Base-by-base conservation (phyloP, 169 alveolate genomes). In the Plasmodium ovale region DNA sequence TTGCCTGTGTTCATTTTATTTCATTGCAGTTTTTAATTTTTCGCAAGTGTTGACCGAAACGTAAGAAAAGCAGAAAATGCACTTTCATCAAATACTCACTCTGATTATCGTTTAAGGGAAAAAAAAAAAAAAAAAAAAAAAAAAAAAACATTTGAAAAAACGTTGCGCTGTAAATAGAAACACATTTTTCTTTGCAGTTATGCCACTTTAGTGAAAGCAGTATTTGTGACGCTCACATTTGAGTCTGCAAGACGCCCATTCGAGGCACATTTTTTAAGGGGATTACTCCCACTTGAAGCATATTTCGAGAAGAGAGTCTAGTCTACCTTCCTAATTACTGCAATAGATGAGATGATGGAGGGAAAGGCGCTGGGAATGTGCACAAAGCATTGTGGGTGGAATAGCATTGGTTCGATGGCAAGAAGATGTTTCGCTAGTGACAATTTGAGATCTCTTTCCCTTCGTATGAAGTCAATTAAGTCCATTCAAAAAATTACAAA, bases 391-490 rank as follows among this genome's bases (percentile, higher is more conserved):
- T 70, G 53, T 71, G 39, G 67, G 16, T 54, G 39, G 56, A 49
- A 21, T 23, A 60, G 7, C 47, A 39, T 44, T 31, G 16, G 37
- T 33, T 31, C 85, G 25, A 49, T 68, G 7, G 87, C 62, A 56
- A 72, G 73, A 29, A 92, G 94, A 27, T 42, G 35, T 51, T 93
- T 93, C 77, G 94, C 94, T 19, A 93, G 96, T 58, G 96, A 94
- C 39, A 94, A 92, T 54, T 89, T 93, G 49, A 94, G 95, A 91
- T 94, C 95, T 29, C 94, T 95, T 44, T 93, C 96, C 62, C 94
- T 92, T 23, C 96, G 99, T 72, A 96, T 97, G 96, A 96, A 96
- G 93, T 96, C 99, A 1, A 98, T 97, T 69, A 95, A 93, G 67
- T 95, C 98, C 19, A 97, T 97, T 87, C 98, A 96, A 88, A 97